Evolutionary conservation across 2,329 filamentous ascomycete species (phyloP), one percentile per base, ranked within the genome.

Genomic region (Hirsutella rhossiliensis): DNA sequence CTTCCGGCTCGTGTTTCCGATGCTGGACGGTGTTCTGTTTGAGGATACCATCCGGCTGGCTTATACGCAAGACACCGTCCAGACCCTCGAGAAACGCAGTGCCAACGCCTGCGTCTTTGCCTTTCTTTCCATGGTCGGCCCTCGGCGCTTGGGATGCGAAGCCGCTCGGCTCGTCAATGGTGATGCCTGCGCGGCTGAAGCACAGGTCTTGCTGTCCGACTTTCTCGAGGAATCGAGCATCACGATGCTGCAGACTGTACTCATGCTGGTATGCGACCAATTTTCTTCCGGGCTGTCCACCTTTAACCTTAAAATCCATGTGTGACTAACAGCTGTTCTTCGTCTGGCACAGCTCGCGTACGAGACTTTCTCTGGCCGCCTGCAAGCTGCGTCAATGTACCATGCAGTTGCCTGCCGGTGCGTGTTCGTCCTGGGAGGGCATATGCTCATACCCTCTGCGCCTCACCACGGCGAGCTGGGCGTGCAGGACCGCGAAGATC

Each of bases 341-440:
- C 23, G 23, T 23, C 7, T 23, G 15, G 17, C 9, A 4, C 31
- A 68, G 69, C 53, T 62, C 18, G 46, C 71, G 12, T 66, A 68
- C 41, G 62, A 74, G 20, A 56, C 68, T 0, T 59, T 69, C 1
- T 60, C 62, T 0, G 74, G 73, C 3, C 66, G 68, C 2, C 52
- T 74, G n/a, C 65, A 70, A 36, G 58, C 64, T 0, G 64, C 65
- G 0, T 57, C 64, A 42, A 64, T 72, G 47, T 65, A 68, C 18
- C 64, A 65, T 18, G 59, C 71, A 0, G 42, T 70, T 5, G 63
- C 68, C 4, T 71, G 66, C 30, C 68, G 73, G 3, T 62, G 70
- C 18, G 54, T 74, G 1, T 75, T 70, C 45, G 63, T 65, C 41
- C 60, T 78, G 2, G 71, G 71, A 0, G 72, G 62, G 1, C 69